Percentiles rank a stretch among this genome's conserved stretches.
Evolutionary conservation across 2,329 filamentous ascomycete genomes (phyloP).

Genomic region (Apiospora marii): DNA sequence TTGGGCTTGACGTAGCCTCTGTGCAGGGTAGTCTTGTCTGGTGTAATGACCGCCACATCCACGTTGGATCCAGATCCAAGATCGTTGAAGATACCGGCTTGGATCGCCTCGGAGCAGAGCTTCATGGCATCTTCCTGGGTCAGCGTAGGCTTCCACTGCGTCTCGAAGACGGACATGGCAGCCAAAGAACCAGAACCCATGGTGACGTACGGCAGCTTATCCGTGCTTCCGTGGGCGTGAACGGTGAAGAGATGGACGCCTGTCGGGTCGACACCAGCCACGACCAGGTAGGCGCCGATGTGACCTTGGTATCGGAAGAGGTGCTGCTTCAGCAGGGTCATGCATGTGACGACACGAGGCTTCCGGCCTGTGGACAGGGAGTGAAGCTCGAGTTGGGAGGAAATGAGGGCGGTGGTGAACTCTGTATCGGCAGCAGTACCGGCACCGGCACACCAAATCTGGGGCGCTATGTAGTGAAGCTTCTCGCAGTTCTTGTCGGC

Average conservation of each 20-base stretch:
- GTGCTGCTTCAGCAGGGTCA: constrained; percentile 99
- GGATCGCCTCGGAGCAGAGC: constrained; percentile 78
- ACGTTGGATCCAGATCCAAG: constrained; percentile 96
- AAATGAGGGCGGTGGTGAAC: constrained; percentile 98
- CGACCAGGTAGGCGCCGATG: constrained; percentile 97
- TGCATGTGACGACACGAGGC: constrained; percentile 97
- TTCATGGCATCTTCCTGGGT: constrained; percentile 75
- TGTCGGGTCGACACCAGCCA: constrained; percentile 95
- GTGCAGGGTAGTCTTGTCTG: constrained; percentile 92
- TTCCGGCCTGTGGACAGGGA: constrained; percentile 94
- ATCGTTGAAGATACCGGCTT: constrained; percentile 99
- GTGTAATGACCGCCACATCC: constrained; percentile 93
- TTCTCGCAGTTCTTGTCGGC: constrained; percentile 99
- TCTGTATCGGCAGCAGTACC: constrained; percentile 98
- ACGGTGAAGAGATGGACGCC: constrained; percentile 97
- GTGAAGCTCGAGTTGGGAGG: constrained; percentile 97
- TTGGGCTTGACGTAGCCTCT: constrained; percentile 95
- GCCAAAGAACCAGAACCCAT: constrained; percentile 97
- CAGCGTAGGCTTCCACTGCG: constrained; percentile 85
- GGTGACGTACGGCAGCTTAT: constrained; percentile 98
- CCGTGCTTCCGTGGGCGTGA: constrained; percentile 96
- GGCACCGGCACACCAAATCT: constrained; percentile 99
- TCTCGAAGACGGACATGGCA: constrained; percentile 98
- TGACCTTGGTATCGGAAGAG: constrained; percentile 98
- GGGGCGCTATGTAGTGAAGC: constrained; percentile 96